These are phyloP conservation scores for Tetrahymena borealis DNA, from an alignment of 73 alveolate species.

Conservation along the genomic window DNA sequence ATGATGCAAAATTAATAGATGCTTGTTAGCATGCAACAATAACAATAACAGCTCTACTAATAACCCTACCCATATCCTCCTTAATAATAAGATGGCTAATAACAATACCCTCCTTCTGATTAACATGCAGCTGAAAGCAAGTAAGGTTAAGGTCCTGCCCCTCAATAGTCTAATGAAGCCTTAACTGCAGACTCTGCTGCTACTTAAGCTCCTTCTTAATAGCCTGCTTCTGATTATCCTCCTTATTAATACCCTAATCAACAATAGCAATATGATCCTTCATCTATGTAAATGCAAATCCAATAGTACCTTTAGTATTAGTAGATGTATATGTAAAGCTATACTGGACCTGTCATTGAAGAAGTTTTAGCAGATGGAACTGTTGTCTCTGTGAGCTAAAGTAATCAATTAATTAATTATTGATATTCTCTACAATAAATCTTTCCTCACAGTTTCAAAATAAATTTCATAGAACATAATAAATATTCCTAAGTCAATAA, in stretches of 20 bases:
- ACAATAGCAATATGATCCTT: not conserved
- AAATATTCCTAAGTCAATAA: too few relatives aligned
- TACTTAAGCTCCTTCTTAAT: not conserved
- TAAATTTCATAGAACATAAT: not conserved
- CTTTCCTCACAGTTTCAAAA: not conserved
- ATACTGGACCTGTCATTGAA: not conserved
- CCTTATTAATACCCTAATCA: too few relatives aligned
- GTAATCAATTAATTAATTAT: not conserved
- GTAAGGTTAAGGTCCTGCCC: not conserved
- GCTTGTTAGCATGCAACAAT: not conserved
- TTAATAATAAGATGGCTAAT: not conserved
- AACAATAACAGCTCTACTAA: not conserved
- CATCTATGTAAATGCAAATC: not conserved
- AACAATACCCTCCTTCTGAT: not conserved
- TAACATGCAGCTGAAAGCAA: not conserved
- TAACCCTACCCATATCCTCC: not conserved
- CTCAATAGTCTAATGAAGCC: not conserved
- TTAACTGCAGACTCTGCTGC: too few relatives aligned
- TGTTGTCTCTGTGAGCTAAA: not conserved
- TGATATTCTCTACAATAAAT: not conserved
- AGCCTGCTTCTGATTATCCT: not conserved
- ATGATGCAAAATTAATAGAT: not conserved
- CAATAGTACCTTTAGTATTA: not conserved
- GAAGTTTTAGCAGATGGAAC: not conserved
- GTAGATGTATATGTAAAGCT: not conserved